Percentiles rank a stretch among this genome's conserved stretches.
These are phyloP conservation scores for Catharanthus roseus DNA, from an alignment of 257 asterid genomes.

Conservation along the genomic window DNA sequence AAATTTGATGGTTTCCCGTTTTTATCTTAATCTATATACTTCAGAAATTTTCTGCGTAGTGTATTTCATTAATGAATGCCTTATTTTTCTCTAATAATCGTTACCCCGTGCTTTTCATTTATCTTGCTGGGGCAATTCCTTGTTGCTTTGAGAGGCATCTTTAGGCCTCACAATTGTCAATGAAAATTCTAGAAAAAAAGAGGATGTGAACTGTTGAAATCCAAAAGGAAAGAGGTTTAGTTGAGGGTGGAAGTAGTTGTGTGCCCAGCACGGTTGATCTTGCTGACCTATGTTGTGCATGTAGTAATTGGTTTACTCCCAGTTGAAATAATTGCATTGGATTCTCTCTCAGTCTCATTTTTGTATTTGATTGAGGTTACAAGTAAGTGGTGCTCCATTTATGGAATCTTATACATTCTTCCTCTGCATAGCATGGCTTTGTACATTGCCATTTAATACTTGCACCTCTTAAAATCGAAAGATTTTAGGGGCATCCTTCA, in stretches of 20 bases:
- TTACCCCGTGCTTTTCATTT: neutral
- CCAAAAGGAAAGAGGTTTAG: neutral
- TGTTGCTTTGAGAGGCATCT: neutral
- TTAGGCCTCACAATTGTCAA: neutral
- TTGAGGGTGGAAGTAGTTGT: neutral
- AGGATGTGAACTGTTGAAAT: neutral
- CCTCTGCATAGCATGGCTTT: neutral
- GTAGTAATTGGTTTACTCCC: neutral
- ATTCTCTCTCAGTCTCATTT: no score
- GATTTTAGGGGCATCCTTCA: neutral
- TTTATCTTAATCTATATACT: neutral
- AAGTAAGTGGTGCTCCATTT: neutral
- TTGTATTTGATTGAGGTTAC: neutral
- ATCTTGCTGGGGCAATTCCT: neutral
- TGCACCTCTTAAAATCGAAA: neutral
- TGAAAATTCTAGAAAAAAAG: neutral
- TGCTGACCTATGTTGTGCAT: neutral
- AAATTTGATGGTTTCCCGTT: neutral
- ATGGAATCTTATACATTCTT: neutral
- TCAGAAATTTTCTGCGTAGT: no score
- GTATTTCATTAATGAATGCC: neutral
- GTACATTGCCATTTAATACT: neutral
- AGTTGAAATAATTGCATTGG: neutral
- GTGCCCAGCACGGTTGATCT: neutral
- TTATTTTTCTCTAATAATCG: neutral